Conservation (phyloP, 2,329 filamentous ascomycete genomes). For the Xylariaceae sp. region DNA sequence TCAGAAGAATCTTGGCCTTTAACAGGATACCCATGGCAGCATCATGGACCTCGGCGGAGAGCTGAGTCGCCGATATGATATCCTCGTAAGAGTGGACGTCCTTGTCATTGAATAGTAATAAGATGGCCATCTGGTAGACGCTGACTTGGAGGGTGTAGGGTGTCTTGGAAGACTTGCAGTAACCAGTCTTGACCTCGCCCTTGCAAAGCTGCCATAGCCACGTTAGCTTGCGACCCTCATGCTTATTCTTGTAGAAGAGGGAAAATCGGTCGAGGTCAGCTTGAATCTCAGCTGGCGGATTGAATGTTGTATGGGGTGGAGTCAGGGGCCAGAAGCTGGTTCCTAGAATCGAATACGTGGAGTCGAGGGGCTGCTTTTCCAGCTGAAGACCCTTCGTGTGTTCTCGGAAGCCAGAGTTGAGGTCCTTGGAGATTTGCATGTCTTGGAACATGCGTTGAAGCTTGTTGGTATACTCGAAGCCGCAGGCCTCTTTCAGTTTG, state of each 20-base stretch:
- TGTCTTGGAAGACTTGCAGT: slow-evolving; percentile 81
- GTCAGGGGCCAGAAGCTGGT: slow-evolving; percentile 96
- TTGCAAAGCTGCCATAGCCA: slow-evolving; percentile 99
- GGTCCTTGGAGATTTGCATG: slow-evolving; percentile 97
- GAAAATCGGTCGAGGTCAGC: slow-evolving; percentile 86
- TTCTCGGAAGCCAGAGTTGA: slow-evolving; percentile 84
- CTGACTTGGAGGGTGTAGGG: slow-evolving; percentile 97
- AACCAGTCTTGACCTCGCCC: slow-evolving; percentile 90
- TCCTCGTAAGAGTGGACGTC: slow-evolving; percentile 84
- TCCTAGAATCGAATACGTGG: slow-evolving; percentile 86
- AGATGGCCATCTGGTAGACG: slow-evolving; percentile 94
- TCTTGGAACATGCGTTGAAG: slow-evolving; percentile 99
- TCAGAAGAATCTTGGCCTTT: slow-evolving; percentile 83
- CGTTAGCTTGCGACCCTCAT: slow-evolving; percentile 90
- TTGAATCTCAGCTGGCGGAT: slow-evolving; percentile 76
- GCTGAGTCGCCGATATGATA: slow-evolving; percentile 72
- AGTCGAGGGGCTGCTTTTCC: slow-evolving; percentile 70
- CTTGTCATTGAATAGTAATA: slow-evolving; percentile 89
- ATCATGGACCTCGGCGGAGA: slow-evolving; percentile 78
- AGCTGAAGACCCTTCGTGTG: slow-evolving; percentile 61
- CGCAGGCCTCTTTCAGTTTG: slow-evolving; percentile 96
- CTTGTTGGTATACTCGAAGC: slow-evolving; percentile 99
- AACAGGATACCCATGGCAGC: slow-evolving; percentile 79
- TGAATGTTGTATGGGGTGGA: slow-evolving; percentile 81
- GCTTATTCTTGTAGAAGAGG: slow-evolving; percentile 92